Conservation (phyloP, 768 basidiomycete species). For the Mycena capillaripes region DNA sequence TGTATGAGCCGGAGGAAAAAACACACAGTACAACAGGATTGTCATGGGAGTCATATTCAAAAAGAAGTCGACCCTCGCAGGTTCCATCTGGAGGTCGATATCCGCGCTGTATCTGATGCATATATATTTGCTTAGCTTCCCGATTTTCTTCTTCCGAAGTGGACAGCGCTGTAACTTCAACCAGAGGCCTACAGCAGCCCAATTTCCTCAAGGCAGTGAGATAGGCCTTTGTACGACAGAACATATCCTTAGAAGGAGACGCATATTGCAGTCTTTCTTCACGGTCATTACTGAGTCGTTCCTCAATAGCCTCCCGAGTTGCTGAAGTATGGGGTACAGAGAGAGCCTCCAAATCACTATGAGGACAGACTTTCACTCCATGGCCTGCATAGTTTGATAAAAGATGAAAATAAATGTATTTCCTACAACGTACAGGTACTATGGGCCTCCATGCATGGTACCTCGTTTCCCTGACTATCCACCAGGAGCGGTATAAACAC, state of each 20-base stretch:
- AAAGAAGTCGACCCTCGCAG: neutral
- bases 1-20: neutral
- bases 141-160: neutral
- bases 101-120: neutral
- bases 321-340: neutral
- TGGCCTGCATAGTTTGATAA: neutral
- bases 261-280: neutral
- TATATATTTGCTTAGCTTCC: neutral
- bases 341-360: neutral
- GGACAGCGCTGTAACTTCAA: neutral
- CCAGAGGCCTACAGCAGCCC: neutral
- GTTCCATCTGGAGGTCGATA: neutral
- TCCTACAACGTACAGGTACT: neutral
- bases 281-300: neutral
- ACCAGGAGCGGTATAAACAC: neutral
- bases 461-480: neutral
- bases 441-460: neutral
- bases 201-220: neutral
- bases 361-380: slow-evolving; percentile 9
- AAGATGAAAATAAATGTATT: neutral
- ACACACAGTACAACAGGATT: neutral
- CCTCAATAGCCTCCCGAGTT: neutral
- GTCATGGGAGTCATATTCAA: neutral
- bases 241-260: slow-evolving; percentile 4
- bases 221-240: neutral